A percentile compares a stretch with the other conserved stretches of the same genome.
Evolutionary conservation across 2,329 filamentous ascomycete species (phyloP).

Genomic region (Byssoonygena ceratinophila): DNA sequence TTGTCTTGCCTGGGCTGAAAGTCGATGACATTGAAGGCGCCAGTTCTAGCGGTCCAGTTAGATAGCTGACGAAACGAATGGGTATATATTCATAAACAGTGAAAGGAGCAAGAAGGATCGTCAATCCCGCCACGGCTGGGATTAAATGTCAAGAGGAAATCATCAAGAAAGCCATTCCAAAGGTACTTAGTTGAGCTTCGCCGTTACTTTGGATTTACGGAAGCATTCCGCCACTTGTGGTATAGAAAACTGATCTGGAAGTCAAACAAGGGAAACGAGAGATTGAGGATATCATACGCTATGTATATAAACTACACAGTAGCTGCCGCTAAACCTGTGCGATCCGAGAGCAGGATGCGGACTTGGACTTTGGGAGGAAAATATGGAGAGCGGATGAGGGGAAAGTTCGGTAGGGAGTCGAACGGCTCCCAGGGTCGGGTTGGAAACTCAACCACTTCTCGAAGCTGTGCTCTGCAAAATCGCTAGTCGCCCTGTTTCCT

Average conservation of each 20-base stretch:
- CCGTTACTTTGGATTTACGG: neutral
- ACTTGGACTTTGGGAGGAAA: neutral
- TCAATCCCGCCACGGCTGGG: neutral
- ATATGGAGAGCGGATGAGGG: constrained; percentile 1
- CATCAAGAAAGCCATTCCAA: neutral
- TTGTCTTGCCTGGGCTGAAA: neutral
- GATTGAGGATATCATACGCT: neutral
- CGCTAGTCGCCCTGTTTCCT: neutral
- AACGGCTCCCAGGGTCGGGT: constrained; percentile 7
- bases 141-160: neutral
- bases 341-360: neutral
- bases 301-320: constrained; percentile 11
- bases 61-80: no score
- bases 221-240: no score
- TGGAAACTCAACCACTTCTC: constrained; percentile 3
- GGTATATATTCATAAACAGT: neutral
- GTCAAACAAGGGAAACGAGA: neutral
- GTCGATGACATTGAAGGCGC: constrained; percentile 1
- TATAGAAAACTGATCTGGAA: neutral
- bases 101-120: neutral
- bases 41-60: no score
- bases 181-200: neutral
- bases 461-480: constrained; percentile 2
- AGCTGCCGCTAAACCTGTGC: neutral
- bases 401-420: neutral